Evolutionary conservation across 2,329 filamentous ascomycete genomes (phyloP).

Genomic region (Penicillium vulpinum): DNA sequence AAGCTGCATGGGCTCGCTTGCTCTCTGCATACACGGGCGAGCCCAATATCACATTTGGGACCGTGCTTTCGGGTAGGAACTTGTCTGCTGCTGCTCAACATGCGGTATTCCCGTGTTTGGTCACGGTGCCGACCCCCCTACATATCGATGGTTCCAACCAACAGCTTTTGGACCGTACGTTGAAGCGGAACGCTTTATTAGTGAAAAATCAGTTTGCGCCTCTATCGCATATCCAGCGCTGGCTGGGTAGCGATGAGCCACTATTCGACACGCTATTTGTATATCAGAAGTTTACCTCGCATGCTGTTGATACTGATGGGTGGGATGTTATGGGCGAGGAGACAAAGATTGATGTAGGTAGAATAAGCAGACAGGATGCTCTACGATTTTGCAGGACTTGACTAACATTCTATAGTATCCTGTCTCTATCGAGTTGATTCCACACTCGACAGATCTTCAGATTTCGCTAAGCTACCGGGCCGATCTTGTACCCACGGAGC

Average conservation of each 20-base stretch:
- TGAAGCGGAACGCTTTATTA: slow-evolving; percentile 64
- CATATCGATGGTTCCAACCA: slow-evolving; percentile 55
- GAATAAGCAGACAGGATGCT: not conserved
- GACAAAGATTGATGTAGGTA: slow-evolving; percentile 63
- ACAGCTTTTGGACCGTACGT: slow-evolving; percentile 62
- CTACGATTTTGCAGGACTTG: not conserved
- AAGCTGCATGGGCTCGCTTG: slow-evolving; percentile 75
- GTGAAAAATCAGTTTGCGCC: slow-evolving; percentile 71
- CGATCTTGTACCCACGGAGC: slow-evolving; percentile 65
- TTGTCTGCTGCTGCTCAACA: slow-evolving; percentile 58
- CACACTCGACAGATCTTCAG: slow-evolving; percentile 51
- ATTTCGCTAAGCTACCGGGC: slow-evolving; percentile 67
- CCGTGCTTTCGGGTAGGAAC: slow-evolving; percentile 74
- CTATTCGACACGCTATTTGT: slow-evolving; percentile 85
- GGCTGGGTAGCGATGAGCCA: slow-evolving; percentile 62
- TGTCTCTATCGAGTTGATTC: slow-evolving; percentile 77
- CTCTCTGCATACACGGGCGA: slow-evolving; percentile 78
- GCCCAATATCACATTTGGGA: slow-evolving; percentile 70
- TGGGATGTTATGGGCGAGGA: slow-evolving; percentile 68
- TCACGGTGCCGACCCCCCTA: slow-evolving; percentile 73
- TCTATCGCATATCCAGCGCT: slow-evolving; percentile 69
- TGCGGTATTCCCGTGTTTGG: slow-evolving; percentile 74
- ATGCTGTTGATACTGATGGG: slow-evolving; percentile 28
- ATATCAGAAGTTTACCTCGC: slow-evolving; percentile 64
- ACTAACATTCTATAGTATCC: slow-evolving; percentile 55